Conservation (phyloP, 148 eudicot species). For the Rhododendron ovatum region DNA sequence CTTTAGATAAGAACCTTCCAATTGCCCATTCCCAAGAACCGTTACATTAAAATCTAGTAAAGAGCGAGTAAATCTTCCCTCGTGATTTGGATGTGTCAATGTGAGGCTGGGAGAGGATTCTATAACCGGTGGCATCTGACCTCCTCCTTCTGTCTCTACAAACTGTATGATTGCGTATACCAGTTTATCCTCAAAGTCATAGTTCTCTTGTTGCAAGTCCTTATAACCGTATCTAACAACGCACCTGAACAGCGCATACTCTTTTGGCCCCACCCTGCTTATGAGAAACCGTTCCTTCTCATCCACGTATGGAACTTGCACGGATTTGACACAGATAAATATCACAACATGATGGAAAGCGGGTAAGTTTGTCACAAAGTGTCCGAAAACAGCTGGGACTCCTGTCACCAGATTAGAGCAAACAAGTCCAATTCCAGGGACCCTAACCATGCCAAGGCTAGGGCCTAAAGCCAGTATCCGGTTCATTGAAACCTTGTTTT, state of each 20-base stretch:
- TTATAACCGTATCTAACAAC: constrained; percentile 55
- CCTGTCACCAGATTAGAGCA: constrained; percentile 54
- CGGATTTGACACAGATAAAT: constrained; percentile 50
- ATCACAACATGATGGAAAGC: constrained; percentile 64
- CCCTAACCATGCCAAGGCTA: constrained; percentile 59
- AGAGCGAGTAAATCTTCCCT: constrained; percentile 12
- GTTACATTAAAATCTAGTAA: constrained; percentile 6
- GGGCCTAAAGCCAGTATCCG: constrained; percentile 23
- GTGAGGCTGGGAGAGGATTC: constrained; percentile 9
- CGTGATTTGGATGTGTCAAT: constrained; percentile 14
- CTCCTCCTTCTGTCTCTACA: constrained; percentile 34
- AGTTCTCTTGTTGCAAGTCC: constrained; percentile 51
- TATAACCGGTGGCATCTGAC: not conserved
- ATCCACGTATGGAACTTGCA: constrained; percentile 42
- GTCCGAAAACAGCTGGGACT: constrained; percentile 59
- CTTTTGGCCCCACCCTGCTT: constrained; percentile 48
- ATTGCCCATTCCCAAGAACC: constrained; percentile 6
- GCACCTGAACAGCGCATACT: constrained; percentile 55
- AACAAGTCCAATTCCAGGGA: constrained; percentile 63
- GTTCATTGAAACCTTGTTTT: constrained; percentile 58
- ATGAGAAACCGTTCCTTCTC: constrained; percentile 44
- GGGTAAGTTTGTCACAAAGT: constrained; percentile 64
- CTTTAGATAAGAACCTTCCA: constrained; percentile 20
- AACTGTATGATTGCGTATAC: constrained; percentile 31
- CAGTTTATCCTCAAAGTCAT: constrained; percentile 49